Percentiles rank a stretch among this genome's conserved stretches.
phyloP scores from a whole-genome alignment of 345 rosid species.

The Citrus australasica region DNA sequence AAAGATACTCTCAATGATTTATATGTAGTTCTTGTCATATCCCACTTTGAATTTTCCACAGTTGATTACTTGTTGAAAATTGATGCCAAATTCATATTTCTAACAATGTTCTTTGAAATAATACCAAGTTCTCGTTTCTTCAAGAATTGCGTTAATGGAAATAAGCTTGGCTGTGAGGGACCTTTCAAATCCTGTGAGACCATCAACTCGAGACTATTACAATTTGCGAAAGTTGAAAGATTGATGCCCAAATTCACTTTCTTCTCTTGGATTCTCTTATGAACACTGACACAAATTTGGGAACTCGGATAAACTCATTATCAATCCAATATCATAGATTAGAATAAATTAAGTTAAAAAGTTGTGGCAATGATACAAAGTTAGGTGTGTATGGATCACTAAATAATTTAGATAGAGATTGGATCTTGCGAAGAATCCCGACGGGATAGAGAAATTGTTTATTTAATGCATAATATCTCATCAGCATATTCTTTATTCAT shows the following conservation, averaged over 20 bases:
- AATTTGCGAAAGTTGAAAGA: background rate
- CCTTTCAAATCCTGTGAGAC: background rate
- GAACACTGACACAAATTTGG: background rate
- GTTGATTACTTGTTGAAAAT: no score
- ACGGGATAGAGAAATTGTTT: background rate
- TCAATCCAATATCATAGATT: background rate
- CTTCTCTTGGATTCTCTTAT: background rate
- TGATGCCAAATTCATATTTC: no score
- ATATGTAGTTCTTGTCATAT: no score
- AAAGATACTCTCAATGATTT: no score
- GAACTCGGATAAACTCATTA: background rate
- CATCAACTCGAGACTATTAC: background rate
- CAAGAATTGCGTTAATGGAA: no score
- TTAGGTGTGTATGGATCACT: background rate
- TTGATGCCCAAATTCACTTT: background rate
- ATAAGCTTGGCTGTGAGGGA: no score
- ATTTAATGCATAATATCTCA: background rate
- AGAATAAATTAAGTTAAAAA: background rate
- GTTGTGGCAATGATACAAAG: background rate
- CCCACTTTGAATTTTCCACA: no score
- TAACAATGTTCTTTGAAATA: no score
- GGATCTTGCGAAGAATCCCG: background rate
- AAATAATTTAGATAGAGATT: background rate
- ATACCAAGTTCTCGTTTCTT: no score
- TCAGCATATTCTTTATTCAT: background rate